Evolutionary conservation across 352 stramenopile species (phyloP), one percentile per base, ranked within the genome.

Genomic region (Blastocystis sp.): DNA sequence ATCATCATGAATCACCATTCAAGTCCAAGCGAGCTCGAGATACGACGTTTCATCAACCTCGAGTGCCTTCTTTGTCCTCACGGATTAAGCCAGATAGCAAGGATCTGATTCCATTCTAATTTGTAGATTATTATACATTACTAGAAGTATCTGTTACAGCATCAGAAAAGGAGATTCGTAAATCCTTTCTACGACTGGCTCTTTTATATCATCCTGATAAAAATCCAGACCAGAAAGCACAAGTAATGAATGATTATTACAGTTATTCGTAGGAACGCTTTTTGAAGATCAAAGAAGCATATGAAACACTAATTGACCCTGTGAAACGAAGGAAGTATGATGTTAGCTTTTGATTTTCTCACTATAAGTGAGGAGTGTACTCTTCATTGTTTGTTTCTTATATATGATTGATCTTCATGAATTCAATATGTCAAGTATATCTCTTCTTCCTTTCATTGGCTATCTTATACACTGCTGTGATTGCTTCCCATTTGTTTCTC

Each of bases 181-280:
- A 84, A 44, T 27, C 73, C 17, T 84, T 64, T 27, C 27, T 69
- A 4, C 73, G 53, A 64, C 56, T 84, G 1, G 73, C 73, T 5
- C 33, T 64, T 1, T 37, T 58, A 3, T 84, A 64, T 24, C 73
- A 84, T 64, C 73, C 73, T 19, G 73, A 84, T 42, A 84, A 84
- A 42, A 84, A 68, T 40, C 44, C 13, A 1, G 73, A 64, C 4
- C 30, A 62, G 33, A 17, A 84, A 22, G 48, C 48, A 27, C 42
- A 64, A 27, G 73, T 84, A 33, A 11, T 33, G 6, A 0, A 17
- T 0, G 0, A 19, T 33, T 6, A 7, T 1, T 27, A 30, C 53
- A 11, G 1, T 66, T 35, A 84, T 22, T 35, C 33, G 30, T 84
- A 84, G 73, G 56, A 84, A 24, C 48, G 54, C 53, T 84, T 84